phyloP scores from a whole-genome alignment of 805 yeast species.

The Zygosaccharomyces bailii region DNA sequence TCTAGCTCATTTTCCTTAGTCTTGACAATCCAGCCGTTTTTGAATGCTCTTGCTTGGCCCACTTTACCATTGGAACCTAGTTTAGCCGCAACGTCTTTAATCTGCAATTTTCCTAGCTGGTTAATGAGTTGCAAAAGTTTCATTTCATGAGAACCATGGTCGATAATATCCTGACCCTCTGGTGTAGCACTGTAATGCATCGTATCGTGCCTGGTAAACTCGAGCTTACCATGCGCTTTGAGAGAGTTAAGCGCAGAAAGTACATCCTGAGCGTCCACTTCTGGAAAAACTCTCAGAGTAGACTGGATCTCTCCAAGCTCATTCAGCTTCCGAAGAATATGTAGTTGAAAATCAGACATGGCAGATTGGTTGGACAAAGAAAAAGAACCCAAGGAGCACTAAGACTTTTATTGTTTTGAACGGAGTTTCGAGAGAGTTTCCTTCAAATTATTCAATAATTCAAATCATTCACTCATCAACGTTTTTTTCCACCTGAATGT shows the following conservation, averaged over 20 bases:
- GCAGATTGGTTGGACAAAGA: not conserved
- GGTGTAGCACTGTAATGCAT: slow-evolving; percentile 71
- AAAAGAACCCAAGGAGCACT: not conserved
- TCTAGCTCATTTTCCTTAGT: slow-evolving; percentile 73
- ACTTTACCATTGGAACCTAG: slow-evolving; percentile 82
- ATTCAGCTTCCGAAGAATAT: slow-evolving; percentile 62
- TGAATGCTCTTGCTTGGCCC: slow-evolving; percentile 97
- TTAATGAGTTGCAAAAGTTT: slow-evolving; percentile 74
- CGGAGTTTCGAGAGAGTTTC: not conserved
- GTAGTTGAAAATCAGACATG: slow-evolving; percentile 69
- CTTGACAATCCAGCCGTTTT: slow-evolving; percentile 92
- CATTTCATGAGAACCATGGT: slow-evolving; percentile 86
- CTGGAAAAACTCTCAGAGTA: slow-evolving; percentile 65
- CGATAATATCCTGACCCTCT: slow-evolving; percentile 79
- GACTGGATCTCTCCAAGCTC: slow-evolving; percentile 61
- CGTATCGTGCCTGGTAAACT: slow-evolving; percentile 65
- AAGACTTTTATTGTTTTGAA: not conserved
- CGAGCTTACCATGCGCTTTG: slow-evolving; percentile 77
- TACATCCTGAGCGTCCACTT: slow-evolving; percentile 57
- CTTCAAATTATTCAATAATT: too few relatives aligned
- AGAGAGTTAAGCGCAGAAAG: slow-evolving; percentile 86
- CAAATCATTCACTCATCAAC: not conserved
- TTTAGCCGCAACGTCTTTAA: slow-evolving; percentile 63
- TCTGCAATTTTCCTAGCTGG: slow-evolving; percentile 74
- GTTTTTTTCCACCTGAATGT: not conserved